Evolutionary conservation across 345 rosid species (phyloP), one percentile per base, ranked within the genome.

Genomic region (Linum usitatissimum): DNA sequence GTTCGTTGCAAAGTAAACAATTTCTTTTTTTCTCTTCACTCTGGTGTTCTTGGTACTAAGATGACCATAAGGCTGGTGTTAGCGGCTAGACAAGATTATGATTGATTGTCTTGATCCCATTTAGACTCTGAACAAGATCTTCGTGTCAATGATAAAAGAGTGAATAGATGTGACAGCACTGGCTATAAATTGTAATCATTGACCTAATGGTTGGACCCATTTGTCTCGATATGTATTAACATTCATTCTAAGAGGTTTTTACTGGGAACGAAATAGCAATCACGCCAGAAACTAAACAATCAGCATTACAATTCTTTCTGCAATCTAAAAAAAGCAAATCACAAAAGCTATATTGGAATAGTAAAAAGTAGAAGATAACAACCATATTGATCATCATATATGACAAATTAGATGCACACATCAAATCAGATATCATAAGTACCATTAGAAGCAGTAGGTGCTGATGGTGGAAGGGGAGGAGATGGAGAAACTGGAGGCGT

Each of bases 401-500:
- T 12, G 3, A 12, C 13, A 10, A 45, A 45, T 6, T 12, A 2
- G 15, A 45, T 10, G 51, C 51, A 45, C 19, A 2, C 23, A 57
- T 68, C 66, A 39, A 67, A 30, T 55, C 18, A 30, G 39, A 63
- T 19, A 62, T 36, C 74, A 70, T 57, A 84, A 92, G 68, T 84
- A 57, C 76, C 77, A 60, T 69, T n/a, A 48, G 81, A 17, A 57
- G 78, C 0, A 45, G 51, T 45, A 17, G 76, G 5, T 48, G 82
- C 5, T 5, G 79, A 2, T 31, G 79, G 77, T 61, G 74, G 10
- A 59, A 65, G 3, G 63, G 91, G 81, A 68, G 91, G 76, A n/a
- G 89, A 84, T 6, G 90, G 86, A 69, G 89, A 38, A 30, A 60
- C 67, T 21, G 77, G 81, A 67, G 19, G 66, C 5, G 0, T 0